Evolutionary conservation across 2,329 filamentous ascomycete genomes (phyloP).

Genomic region (Arthroderma sp.): DNA sequence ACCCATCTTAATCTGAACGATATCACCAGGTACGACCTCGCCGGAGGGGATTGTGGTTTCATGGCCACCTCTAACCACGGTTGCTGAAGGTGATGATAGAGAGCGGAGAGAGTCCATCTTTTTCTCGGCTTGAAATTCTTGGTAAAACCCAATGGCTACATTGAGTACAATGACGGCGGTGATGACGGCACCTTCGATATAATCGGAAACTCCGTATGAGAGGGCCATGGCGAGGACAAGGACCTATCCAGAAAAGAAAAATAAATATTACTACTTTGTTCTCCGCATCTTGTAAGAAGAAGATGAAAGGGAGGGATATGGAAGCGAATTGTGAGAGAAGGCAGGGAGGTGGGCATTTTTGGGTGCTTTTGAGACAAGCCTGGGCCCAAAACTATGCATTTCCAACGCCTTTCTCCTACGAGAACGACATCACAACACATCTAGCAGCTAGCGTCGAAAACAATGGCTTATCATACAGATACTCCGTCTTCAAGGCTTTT

Average conservation of each 20-base stretch:
- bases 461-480: too few relatives aligned
- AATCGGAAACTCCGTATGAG: constrained; percentile 43
- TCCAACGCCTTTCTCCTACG: too few relatives aligned
- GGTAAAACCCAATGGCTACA: constrained; percentile 45
- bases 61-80: constrained; percentile 43
- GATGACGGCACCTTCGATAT: constrained; percentile 47
- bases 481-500: too few relatives aligned
- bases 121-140: constrained; percentile 48
- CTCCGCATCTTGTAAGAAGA: background rate
- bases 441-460: too few relatives aligned
- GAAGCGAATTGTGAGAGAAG: too few relatives aligned
- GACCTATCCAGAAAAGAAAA: constrained; percentile 36
- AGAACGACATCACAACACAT: too few relatives aligned
- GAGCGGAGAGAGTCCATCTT: constrained; percentile 45
- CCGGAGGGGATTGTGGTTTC: constrained; percentile 39
- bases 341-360: too few relatives aligned
- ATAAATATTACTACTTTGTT: constrained; percentile 8
- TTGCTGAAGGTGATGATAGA: constrained; percentile 43
- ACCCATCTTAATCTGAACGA: constrained; percentile 39
- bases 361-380: too few relatives aligned
- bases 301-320: too few relatives aligned
- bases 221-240: constrained; percentile 62
- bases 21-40: constrained; percentile 48
- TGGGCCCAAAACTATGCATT: too few relatives aligned
- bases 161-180: constrained; percentile 46